phyloP scores from a whole-genome alignment of 2,329 filamentous ascomycete genomes.

The Colletotrichum sp. region DNA sequence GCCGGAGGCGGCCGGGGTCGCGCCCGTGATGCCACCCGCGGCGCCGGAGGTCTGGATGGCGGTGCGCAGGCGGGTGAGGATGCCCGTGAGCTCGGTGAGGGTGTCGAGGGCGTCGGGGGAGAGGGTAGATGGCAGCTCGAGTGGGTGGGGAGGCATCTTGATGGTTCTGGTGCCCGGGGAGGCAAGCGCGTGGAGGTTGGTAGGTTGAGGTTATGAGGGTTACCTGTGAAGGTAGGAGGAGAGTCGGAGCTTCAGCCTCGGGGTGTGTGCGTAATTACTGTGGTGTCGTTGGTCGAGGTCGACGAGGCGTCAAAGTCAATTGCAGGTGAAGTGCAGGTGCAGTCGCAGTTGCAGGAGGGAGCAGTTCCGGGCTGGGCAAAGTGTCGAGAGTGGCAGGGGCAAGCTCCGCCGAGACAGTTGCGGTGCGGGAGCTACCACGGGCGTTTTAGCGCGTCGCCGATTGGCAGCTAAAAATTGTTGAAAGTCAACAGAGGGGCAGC shows the following conservation, averaged over 20 bases:
- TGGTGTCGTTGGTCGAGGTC: neutral
- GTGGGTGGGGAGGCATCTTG: constrained; percentile 37
- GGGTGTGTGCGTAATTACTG: neutral
- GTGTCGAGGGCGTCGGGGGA: constrained; percentile 85
- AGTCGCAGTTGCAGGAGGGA: neutral
- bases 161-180: neutral
- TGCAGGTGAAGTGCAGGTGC: neutral
- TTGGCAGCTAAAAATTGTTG: constrained; percentile 24
- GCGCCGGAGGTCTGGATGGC: constrained; percentile 41
- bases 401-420: constrained; percentile 14
- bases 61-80: constrained; percentile 76
- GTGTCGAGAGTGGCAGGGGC: neutral
- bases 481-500: constrained; percentile 26
- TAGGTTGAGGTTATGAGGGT: neutral
- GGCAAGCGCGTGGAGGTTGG: neutral
- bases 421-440: constrained; percentile 1
- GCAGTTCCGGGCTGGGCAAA: neutral
- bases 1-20: constrained; percentile 35
- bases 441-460: constrained; percentile 17
- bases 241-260: neutral
- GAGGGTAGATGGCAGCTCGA: constrained; percentile 67
- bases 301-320: constrained; percentile 17
- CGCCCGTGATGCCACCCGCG: constrained; percentile 42
- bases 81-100: constrained; percentile 78
- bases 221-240: neutral